Evolutionary conservation across 495 filamentous ascomycete species (phyloP).

Genomic region (Aspergillus biplanus): DNA sequence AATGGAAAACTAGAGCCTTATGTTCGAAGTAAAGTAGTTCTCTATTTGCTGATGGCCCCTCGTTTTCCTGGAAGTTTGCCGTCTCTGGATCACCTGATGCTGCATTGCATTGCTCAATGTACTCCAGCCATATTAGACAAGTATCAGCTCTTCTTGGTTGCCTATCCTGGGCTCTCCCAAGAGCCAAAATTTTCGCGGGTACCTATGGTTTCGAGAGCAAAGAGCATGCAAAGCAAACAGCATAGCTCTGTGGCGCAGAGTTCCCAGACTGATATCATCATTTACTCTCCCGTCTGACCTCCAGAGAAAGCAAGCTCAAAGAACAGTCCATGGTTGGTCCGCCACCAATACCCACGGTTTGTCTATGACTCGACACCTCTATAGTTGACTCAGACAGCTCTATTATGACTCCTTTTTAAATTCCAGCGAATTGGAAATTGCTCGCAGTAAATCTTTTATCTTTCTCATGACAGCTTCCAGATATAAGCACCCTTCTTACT

Average conservation of each 20-base stretch:
- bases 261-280: background rate
- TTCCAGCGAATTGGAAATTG: background rate
- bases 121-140: background rate
- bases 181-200: background rate
- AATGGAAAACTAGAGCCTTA: background rate
- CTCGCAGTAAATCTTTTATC: background rate
- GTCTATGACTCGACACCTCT: background rate
- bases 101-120: background rate
- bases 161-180: background rate
- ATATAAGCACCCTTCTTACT: background rate
- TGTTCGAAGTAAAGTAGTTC: no score
- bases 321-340: background rate
- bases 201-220: background rate
- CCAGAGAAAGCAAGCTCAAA: background rate
- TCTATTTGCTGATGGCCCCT: background rate
- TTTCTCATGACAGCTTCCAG: background rate
- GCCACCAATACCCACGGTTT: background rate
- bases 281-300: background rate
- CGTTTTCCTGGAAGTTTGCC: background rate
- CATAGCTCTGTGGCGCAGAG: background rate
- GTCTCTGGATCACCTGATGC: background rate
- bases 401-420: background rate
- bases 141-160: background rate
- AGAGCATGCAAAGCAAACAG: background rate
- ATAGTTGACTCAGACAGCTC: background rate